These are phyloP conservation scores for Usnea hakonensis DNA, from an alignment of 495 filamentous ascomycete species.

Conservation along the genomic window DNA sequence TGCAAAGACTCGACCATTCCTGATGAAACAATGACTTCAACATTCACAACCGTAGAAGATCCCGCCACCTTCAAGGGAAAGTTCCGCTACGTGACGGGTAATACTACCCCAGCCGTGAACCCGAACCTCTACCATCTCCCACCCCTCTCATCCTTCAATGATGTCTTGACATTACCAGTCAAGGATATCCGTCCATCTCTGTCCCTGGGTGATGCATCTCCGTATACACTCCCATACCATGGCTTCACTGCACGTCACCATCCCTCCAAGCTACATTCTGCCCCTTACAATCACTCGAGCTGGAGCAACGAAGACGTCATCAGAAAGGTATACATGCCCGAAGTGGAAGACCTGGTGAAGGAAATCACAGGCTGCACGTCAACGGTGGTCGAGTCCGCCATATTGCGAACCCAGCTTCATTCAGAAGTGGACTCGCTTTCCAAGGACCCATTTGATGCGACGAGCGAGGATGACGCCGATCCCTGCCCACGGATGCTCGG, in stretches of 20 bases:
- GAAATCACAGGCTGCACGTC: neutral
- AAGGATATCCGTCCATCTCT: conserved; percentile 3
- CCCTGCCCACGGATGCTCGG: neutral
- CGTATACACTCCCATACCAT: neutral
- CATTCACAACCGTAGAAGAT: too few relatives aligned
- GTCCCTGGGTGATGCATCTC: neutral
- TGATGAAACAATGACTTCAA: too few relatives aligned
- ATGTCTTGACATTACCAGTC: neutral
- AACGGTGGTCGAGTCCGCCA: neutral
- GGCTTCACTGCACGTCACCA: conserved; percentile 1
- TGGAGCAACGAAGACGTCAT: conserved; percentile 2
- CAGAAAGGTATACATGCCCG: neutral
- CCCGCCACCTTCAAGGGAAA: neutral
- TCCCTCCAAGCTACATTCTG: neutral
- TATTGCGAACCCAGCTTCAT: neutral
- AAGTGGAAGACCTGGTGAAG: conserved; percentile 7
- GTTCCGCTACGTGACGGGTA: neutral
- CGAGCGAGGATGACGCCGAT: neutral
- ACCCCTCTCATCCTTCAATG: neutral
- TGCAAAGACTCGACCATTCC: too few relatives aligned
- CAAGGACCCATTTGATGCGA: neutral
- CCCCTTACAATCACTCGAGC: neutral
- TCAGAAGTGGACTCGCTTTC: neutral
- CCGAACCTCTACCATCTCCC: conserved; percentile 1
- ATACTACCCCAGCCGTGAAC: neutral